phyloP scores from a whole-genome alignment of 139 green algal species.

The Tetradesmus lagerheimii region DNA sequence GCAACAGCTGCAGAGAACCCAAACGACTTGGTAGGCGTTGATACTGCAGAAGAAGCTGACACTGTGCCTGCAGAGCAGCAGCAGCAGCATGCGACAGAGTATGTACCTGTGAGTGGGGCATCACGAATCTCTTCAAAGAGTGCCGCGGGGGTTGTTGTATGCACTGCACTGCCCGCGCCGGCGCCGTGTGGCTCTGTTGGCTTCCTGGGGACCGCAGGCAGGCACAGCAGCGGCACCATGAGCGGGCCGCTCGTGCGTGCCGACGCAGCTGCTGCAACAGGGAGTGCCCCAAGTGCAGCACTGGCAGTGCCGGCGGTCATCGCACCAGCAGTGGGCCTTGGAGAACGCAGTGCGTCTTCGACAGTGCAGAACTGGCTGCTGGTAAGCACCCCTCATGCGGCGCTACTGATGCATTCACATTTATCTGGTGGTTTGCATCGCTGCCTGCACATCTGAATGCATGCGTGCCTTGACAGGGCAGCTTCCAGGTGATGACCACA shows the following conservation, averaged over 20 bases:
- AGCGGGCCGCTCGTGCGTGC: neutral
- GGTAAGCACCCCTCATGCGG: conserved; percentile 13
- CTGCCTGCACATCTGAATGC: neutral
- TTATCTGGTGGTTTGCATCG: too few species aligned
- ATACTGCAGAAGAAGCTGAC: neutral
- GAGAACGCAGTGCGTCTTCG: neutral
- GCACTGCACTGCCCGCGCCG: neutral
- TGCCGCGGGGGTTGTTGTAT: neutral
- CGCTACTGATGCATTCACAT: neutral
- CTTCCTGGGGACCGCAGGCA: neutral
- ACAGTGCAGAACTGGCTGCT: conserved; percentile 13
- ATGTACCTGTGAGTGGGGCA: neutral
- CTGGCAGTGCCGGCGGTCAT: neutral
- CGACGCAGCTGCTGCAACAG: neutral
- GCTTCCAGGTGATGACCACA: too few species aligned
- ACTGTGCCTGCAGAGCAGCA: neutral
- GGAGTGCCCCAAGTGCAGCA: neutral
- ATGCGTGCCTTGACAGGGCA: too few species aligned
- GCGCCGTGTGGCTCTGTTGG: neutral
- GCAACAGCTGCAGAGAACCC: neutral
- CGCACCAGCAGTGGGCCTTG: neutral
- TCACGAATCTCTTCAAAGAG: neutral
- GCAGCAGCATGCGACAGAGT: neutral
- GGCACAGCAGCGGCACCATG: neutral
- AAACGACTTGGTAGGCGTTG: neutral